Percentiles rank a stretch among this genome's conserved stretches.
These are phyloP conservation scores for Candida jianshihensis DNA, from an alignment of 805 yeast species.

Conservation along the genomic window DNA sequence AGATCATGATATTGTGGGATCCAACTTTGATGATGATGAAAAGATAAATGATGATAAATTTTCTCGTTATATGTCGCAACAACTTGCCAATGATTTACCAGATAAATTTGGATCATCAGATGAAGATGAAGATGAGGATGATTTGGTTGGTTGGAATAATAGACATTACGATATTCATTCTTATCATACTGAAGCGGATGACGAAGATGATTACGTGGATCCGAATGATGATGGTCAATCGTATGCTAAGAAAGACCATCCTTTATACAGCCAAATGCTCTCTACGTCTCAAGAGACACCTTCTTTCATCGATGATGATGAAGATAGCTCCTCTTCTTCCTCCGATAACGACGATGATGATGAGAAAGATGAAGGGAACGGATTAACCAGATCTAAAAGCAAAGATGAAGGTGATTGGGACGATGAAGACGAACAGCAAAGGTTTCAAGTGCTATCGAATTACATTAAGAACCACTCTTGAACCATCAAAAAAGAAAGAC, in stretches of 20 bases:
- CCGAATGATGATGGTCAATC: conserved; percentile 80
- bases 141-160: conserved; percentile 18
- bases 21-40: conserved; percentile 18
- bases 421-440: conserved; percentile 25
- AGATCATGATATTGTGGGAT: conserved; percentile 27
- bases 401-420: conserved; percentile 30
- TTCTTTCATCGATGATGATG: conserved; percentile 18
- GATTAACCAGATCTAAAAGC: conserved; percentile 29
- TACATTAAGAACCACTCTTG: conserved; percentile 19
- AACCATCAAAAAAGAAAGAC: not conserved
- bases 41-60: conserved; percentile 21
- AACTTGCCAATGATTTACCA: conserved; percentile 49
- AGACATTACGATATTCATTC: conserved; percentile 8
- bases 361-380: conserved; percentile 26
- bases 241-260: conserved; percentile 54
- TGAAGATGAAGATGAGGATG: conserved; percentile 30
- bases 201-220: conserved; percentile 67
- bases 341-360: conserved; percentile 17
- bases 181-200: conserved; percentile 23
- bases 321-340: conserved; percentile 13
- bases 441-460: conserved; percentile 25
- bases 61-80: conserved; percentile 62
- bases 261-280: conserved; percentile 39
- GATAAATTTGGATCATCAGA: conserved; percentile 57
- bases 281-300: conserved; percentile 19